Percentiles rank a stretch among this genome's conserved stretches.
Evolutionary conservation across 1,284 basidiomycete genomes (phyloP).

Genomic region (Trametes sp.): DNA sequence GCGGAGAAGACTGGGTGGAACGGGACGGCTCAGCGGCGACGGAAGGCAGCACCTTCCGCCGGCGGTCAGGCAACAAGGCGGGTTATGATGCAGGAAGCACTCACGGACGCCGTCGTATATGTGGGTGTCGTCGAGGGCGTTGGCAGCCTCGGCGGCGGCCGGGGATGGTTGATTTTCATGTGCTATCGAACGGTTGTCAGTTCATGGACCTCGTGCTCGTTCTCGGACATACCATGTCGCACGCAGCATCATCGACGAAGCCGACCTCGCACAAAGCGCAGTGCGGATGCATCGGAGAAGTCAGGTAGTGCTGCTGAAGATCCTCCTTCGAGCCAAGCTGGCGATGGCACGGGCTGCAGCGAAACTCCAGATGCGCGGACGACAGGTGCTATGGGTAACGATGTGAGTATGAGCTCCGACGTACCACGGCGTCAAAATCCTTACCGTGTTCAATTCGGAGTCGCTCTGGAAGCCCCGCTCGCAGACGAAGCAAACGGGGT

Average conservation of each 20-base stretch:
- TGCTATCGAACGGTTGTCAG: conserved; percentile 12
- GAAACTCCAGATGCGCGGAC: conserved; percentile 21
- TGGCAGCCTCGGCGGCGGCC: conserved; percentile 12
- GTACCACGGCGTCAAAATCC: background rate
- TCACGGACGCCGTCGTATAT: background rate
- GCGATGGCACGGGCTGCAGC: conserved; percentile 23
- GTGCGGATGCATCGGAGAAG: conserved; percentile 28
- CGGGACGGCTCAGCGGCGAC: conserved; percentile 13
- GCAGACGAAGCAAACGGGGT: conserved; percentile 31
- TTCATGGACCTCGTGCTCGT: background rate
- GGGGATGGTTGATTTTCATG: conserved; percentile 27
- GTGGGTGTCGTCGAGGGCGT: conserved; percentile 8
- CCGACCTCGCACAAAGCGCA: conserved; percentile 30
- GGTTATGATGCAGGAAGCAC: background rate
- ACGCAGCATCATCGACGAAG: conserved; percentile 27
- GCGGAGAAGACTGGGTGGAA: conserved; percentile 19
- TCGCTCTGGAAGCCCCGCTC: conserved; percentile 25
- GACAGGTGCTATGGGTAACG: conserved; percentile 25
- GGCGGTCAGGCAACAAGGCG: background rate
- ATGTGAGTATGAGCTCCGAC: background rate
- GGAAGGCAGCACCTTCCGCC: conserved; percentile 7
- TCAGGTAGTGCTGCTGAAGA: conserved; percentile 25
- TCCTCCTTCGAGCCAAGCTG: conserved; percentile 24
- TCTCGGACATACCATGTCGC: conserved; percentile 17
- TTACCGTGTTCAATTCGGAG: conserved; percentile 19